Percentiles rank a stretch among this genome's conserved stretches.
phyloP scores from a whole-genome alignment of 192 early-diverging fungal genomes.

The Pilaira anomala region DNA sequence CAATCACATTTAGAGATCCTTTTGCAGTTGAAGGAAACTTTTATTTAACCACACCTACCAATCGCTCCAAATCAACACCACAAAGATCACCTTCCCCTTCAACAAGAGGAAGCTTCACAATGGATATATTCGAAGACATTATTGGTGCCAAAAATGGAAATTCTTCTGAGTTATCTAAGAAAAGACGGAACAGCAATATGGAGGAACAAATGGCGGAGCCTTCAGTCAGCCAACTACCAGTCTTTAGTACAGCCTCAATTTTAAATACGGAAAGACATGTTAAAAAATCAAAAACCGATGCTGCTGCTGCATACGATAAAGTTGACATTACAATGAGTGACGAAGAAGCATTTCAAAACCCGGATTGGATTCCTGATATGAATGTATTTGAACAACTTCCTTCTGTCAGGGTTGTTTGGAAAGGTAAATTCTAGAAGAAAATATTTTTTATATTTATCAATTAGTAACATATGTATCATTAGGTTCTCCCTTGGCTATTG shows the following conservation, averaged over 20 bases:
- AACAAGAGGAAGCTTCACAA: neutral
- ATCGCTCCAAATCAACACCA: constrained; percentile 3
- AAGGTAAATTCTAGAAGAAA: constrained; percentile 15
- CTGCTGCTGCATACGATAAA: constrained; percentile 18
- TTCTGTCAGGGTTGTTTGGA: constrained; percentile 23
- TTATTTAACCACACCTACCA: constrained; percentile 4
- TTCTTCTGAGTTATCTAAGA: constrained; percentile 11
- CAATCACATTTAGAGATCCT: neutral
- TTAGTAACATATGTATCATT: neutral
- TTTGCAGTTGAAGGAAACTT: constrained; percentile 5
- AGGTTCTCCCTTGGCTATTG: constrained; percentile 42
- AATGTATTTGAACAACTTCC: constrained; percentile 15
- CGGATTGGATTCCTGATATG: constrained; percentile 20
- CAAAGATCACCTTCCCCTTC: neutral
- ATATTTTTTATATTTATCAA: neutral
- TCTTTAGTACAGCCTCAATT: neutral
- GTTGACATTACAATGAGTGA: constrained; percentile 23
- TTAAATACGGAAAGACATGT: neutral
- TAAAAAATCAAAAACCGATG: constrained; percentile 16
- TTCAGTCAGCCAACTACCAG: neutral
- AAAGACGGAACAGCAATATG: constrained; percentile 14
- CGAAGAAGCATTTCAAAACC: constrained; percentile 6
- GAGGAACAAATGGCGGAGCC: constrained; percentile 10
- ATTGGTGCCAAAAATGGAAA: neutral
- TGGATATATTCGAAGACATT: constrained; percentile 6